Evolutionary conservation across 2,329 filamentous ascomycete genomes (phyloP).

Genomic region (Colletotrichum kahawae): DNA sequence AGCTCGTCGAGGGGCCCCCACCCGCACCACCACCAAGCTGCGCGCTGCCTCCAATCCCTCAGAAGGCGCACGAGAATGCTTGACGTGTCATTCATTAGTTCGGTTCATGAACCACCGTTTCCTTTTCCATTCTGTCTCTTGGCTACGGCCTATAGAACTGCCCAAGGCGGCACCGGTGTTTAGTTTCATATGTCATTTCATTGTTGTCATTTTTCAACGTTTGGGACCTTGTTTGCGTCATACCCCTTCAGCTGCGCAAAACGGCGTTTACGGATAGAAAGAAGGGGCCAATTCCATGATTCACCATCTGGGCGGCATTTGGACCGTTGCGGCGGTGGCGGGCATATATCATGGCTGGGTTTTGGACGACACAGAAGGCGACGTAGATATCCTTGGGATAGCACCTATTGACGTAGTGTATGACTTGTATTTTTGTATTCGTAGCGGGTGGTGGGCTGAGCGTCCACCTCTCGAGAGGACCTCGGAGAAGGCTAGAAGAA

Average conservation of each 20-base stretch:
- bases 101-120: background rate
- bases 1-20: slow-evolving; percentile 55
- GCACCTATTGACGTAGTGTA: slow-evolving; percentile 3
- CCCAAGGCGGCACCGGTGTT: background rate
- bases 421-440: background rate
- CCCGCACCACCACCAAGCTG: slow-evolving; percentile 59
- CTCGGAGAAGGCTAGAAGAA: background rate
- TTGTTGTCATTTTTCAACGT: background rate
- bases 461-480: background rate
- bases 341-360: slow-evolving; percentile 1
- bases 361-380: background rate
- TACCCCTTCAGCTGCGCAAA: slow-evolving; percentile 21
- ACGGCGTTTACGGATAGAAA: slow-evolving; percentile 17
- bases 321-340: slow-evolving; percentile 2
- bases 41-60: slow-evolving; percentile 59
- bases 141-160: background rate
- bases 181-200: background rate
- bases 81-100: background rate
- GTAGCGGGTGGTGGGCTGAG: background rate
- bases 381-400: background rate
- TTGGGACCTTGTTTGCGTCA: slow-evolving; percentile 15
- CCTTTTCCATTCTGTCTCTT: background rate
- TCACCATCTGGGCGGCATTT: slow-evolving; percentile 5
- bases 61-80: background rate
- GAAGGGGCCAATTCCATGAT: background rate